Conservation (phyloP, 1,139 yeast species). For the Sugiyamaella neomexicana region DNA sequence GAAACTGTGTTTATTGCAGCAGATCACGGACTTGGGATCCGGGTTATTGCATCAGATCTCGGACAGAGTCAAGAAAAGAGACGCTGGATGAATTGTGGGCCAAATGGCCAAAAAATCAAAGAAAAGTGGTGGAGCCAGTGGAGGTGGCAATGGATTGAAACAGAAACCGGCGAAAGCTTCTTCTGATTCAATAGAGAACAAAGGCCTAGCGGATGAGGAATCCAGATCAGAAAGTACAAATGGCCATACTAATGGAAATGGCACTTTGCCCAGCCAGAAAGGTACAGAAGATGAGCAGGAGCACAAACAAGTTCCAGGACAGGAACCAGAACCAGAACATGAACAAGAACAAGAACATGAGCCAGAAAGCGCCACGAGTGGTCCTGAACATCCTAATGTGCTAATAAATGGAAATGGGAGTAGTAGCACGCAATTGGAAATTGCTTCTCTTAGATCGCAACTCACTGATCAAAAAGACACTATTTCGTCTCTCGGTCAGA, state of each 20-base stretch:
- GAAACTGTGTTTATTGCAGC: not conserved
- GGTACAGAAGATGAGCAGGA: not conserved
- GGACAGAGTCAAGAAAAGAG: not conserved
- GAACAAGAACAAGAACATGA: not conserved
- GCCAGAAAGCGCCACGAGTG: no score
- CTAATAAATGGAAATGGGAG: not conserved
- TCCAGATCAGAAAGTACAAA: not conserved
- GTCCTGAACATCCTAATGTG: no score
- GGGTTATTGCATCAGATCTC: not conserved
- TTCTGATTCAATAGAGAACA: not conserved
- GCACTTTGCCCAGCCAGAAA: not conserved
- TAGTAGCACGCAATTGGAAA: not conserved
- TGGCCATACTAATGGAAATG: not conserved
- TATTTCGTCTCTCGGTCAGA: not conserved
- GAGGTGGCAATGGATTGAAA: not conserved
- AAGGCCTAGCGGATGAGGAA: not conserved
- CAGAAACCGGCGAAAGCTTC: not conserved
- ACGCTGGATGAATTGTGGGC: not conserved
- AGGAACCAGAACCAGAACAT: no score
- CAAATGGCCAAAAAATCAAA: conserved; percentile 17
- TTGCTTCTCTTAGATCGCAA: not conserved
- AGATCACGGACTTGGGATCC: not conserved
- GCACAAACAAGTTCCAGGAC: no score
- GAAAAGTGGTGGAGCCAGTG: conserved; percentile 11
- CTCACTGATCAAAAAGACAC: not conserved